Conservation (phyloP, 129 eudicot species). For the Daucus carota region DH1_v3.0 NC_030383.2:49461501-49462000, state of each 20-base stretch:
- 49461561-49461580: constrained; percentile 97
- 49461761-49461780: constrained; percentile 99
- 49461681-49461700: not conserved
- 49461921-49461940: not conserved
- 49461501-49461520: not conserved
- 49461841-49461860: constrained; percentile 53
- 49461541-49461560: constrained; percentile 28
- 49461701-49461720: not conserved
- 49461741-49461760: constrained; percentile 86
- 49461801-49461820: constrained; percentile 60
- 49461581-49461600: constrained; percentile 78
- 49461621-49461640: constrained; percentile 41
- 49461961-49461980: too few species aligned
- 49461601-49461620: constrained; percentile 86
- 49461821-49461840: constrained; percentile 36
- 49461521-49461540: not conserved
- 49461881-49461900: not conserved
- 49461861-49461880: constrained; percentile 28
- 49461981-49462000: constrained; percentile 31
- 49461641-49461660: not conserved
- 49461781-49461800: constrained; percentile 92
- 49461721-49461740: not conserved
- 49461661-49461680: not conserved
- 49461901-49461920: not conserved
- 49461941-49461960: not conserved